phyloP scores from a whole-genome alignment of 345 rosid genomes.

The Citrus inodora region DNA sequence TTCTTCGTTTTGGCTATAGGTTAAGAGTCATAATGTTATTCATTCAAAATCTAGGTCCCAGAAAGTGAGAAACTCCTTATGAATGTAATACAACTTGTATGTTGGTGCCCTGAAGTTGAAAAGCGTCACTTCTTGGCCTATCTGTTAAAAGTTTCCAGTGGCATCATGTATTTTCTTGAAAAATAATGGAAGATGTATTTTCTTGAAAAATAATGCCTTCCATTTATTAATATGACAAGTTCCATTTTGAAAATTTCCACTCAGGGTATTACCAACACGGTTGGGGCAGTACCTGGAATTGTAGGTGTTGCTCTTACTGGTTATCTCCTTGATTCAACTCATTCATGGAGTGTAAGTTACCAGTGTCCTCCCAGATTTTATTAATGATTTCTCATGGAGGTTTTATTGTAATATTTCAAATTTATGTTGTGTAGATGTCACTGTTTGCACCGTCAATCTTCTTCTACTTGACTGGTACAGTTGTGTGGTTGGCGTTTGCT shows the following conservation, averaged over 20 bases:
- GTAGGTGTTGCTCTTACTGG: slow-evolving; percentile 93
- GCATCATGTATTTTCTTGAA: neutral
- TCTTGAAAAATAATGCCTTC: neutral
- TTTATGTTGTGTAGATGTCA: slow-evolving; percentile 49
- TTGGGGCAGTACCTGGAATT: slow-evolving; percentile 91
- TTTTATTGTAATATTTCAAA: neutral
- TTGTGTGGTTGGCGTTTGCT: slow-evolving; percentile 83
- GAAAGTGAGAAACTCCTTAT: neutral
- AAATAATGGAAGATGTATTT: neutral
- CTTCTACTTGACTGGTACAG: slow-evolving; percentile 87
- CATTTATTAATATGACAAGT: neutral
- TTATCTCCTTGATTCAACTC: slow-evolving; percentile 85
- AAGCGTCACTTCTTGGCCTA: neutral
- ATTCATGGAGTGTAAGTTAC: slow-evolving; percentile 91
- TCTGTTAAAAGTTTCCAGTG: neutral
- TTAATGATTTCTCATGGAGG: neutral
- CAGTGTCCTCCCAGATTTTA: neutral
- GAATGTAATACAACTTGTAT: neutral
- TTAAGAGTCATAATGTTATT: neutral
- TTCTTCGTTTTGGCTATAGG: neutral
- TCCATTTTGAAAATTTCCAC: slow-evolving; percentile 2
- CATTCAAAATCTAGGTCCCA: neutral
- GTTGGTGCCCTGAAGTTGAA: neutral
- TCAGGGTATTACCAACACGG: slow-evolving; percentile 90
- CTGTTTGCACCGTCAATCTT: slow-evolving; percentile 84